These are phyloP conservation scores for Elongisporangium prolatum DNA, from an alignment of 352 stramenopile species.

Conservation along the genomic window DNA sequence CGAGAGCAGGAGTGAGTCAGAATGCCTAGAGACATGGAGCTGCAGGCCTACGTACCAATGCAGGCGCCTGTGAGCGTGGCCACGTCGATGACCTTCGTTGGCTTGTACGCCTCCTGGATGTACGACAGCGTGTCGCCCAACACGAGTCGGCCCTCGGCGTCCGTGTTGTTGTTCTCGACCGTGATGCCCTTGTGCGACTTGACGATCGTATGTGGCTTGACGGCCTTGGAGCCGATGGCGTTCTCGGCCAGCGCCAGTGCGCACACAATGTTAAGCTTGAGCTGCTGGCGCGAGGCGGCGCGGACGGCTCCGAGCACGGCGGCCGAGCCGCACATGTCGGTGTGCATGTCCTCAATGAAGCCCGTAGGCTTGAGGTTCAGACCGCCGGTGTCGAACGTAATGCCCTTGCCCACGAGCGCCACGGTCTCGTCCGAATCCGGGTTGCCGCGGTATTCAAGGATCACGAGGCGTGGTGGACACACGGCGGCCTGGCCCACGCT, in stretches of 20 bases:
- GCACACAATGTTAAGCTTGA: constrained; percentile 81
- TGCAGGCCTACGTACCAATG: constrained; percentile 35
- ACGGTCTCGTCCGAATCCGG: constrained; percentile 57
- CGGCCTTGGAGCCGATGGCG: constrained; percentile 80
- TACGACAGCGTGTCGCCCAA: constrained; percentile 89
- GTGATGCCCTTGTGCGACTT: constrained; percentile 88
- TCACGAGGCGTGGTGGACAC: constrained; percentile 72
- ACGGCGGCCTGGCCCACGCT: constrained; percentile 74
- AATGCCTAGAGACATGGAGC: neutral
- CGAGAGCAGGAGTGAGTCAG: neutral
- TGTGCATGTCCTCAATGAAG: constrained; percentile 91
- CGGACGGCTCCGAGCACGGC: constrained; percentile 80
- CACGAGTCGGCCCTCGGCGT: constrained; percentile 90
- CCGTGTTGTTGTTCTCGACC: constrained; percentile 92
- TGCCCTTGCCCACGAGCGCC: constrained; percentile 91
- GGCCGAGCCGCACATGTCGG: constrained; percentile 89
- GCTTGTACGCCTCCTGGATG: constrained; percentile 83
- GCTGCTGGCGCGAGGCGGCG: constrained; percentile 54
- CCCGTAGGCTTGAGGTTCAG: constrained; percentile 93
- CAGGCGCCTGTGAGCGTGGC: constrained; percentile 92
- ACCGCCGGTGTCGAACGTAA: constrained; percentile 95
- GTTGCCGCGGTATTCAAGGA: constrained; percentile 79
- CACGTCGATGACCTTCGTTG: constrained; percentile 92
- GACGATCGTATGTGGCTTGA: constrained; percentile 85
- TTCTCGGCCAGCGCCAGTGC: constrained; percentile 80